Conservation (phyloP, 805 yeast genomes). For the Dipodascus geniculatus region DNA sequence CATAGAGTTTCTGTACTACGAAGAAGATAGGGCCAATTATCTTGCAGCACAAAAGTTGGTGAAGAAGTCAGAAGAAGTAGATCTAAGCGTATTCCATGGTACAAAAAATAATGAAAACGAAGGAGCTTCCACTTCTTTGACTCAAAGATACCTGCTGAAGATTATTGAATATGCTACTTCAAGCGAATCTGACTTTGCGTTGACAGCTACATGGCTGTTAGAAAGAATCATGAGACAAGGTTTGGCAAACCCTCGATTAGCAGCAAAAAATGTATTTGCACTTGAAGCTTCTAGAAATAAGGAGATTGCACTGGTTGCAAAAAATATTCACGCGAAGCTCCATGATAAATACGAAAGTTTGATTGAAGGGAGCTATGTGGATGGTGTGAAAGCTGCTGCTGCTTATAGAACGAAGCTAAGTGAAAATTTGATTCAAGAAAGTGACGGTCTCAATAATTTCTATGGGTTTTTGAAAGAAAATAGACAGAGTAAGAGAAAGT, state of each 20-base stretch:
- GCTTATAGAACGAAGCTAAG: conserved; percentile 27
- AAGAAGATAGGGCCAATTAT: conserved; percentile 7
- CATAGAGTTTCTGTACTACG: conserved; percentile 37
- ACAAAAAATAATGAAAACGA: conserved; percentile 29
- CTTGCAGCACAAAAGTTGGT: conserved; percentile 7
- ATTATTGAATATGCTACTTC: conserved; percentile 39
- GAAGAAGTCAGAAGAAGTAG: conserved; percentile 16
- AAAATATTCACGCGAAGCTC: conserved; percentile 40
- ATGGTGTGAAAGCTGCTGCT: conserved; percentile 48
- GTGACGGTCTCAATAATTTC: conserved; percentile 29
- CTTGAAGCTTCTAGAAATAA: conserved; percentile 42
- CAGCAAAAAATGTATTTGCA: conserved; percentile 61
- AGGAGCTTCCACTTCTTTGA: conserved; percentile 58
- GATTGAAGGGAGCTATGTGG: conserved; percentile 51
- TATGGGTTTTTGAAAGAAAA: conserved; percentile 33
- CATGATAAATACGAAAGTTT: conserved; percentile 61
- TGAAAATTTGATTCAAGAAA: conserved; percentile 17
- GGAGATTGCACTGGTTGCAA: conserved; percentile 36
- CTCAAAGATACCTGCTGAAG: conserved; percentile 36
- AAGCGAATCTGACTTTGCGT: conserved; percentile 36
- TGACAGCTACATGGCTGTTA: conserved; percentile 42
- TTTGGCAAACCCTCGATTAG: conserved; percentile 59
- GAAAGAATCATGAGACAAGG: conserved; percentile 51
- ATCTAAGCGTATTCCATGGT: conserved; percentile 26
- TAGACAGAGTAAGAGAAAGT: conserved; percentile 31